Evolutionary conservation across 2,329 filamentous ascomycete species (phyloP).

Genomic region (Diaporthe caulivora): DNA sequence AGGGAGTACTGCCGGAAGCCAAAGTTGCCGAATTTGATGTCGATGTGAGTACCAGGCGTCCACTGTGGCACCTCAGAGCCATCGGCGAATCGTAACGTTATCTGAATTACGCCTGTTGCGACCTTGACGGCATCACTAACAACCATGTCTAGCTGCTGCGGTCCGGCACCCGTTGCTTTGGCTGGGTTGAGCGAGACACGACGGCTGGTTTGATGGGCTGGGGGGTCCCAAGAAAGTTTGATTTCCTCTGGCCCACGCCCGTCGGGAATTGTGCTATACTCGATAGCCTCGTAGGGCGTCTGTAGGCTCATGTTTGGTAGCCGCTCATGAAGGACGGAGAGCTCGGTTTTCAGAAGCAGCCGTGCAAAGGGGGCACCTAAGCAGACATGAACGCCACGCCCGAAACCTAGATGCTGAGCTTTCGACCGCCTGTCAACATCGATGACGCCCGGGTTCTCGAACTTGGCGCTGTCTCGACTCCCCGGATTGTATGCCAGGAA

Average conservation of each 20-base stretch:
- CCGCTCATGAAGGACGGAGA: not conserved
- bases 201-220: not conserved
- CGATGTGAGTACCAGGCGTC: not conserved
- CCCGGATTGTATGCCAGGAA: constrained; percentile 1
- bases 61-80: not conserved
- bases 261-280: not conserved
- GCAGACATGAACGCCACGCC: not conserved
- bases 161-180: too few relatives aligned
- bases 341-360: not conserved
- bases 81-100: not conserved
- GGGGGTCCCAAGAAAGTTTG: not conserved
- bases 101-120: not conserved
- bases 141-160: not conserved
- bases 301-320: not conserved
- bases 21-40: not conserved
- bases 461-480: not conserved
- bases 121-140: not conserved
- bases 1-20: constrained; percentile 8
- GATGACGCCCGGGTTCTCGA: not conserved
- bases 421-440: not conserved
- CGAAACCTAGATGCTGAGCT: not conserved
- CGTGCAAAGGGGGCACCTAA: not conserved
- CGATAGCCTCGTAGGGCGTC: not conserved
- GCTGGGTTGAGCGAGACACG: not conserved
- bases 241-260: not conserved